Base-by-base conservation (phyloP, 768 basidiomycete species). In the Russula sp. region DNA sequence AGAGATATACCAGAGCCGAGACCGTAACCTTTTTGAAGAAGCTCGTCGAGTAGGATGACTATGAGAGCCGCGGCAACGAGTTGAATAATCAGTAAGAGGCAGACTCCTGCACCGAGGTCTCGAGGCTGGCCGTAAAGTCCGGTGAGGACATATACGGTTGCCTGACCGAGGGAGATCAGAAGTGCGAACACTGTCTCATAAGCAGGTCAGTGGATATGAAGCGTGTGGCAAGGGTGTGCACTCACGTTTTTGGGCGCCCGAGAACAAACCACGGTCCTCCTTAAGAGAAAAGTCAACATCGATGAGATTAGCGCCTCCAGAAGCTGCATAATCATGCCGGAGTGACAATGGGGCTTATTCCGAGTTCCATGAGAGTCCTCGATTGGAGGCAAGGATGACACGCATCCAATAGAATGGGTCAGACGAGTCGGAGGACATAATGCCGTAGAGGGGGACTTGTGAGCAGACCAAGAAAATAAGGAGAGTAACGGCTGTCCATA, bases 381-480 rank as follows among this genome's bases (percentile, higher is more conserved):
- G 86, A 80, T 98, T 98, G 8, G 94, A 97, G 26, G 97, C 96
- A 65, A 99, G 85, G 78, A 99, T 98, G 79, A 96, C 96, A 78
- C 96, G 92, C 90, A 98, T 94, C 97, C 96, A 98, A 81, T 97
- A 98, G 49, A 99, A 86, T 16, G 97, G 97, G 79, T 99, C 96
- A 60, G 94, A 94, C 69, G 94, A 97, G 83, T 99, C 96, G 64
- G 94, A 97, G 32, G 94, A 97, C 88, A 98, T 96, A 85, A 99
- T 98, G 67, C 97, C 97, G 77, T 98, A 99, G 53, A 99, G 83
- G 7, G 97, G 97, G 36, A 98, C 96, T 79, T 98, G 97, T 30
- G 95, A 98, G 83, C 96, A 98, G 68, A 98, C 96, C 73, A 99
- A 79, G 90, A 98, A 98, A 77, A 99, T 98, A 78, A 98, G 89